Evolutionary conservation across 2,329 filamentous ascomycete genomes (phyloP).

Genomic region (Helotiales sp.): DNA sequence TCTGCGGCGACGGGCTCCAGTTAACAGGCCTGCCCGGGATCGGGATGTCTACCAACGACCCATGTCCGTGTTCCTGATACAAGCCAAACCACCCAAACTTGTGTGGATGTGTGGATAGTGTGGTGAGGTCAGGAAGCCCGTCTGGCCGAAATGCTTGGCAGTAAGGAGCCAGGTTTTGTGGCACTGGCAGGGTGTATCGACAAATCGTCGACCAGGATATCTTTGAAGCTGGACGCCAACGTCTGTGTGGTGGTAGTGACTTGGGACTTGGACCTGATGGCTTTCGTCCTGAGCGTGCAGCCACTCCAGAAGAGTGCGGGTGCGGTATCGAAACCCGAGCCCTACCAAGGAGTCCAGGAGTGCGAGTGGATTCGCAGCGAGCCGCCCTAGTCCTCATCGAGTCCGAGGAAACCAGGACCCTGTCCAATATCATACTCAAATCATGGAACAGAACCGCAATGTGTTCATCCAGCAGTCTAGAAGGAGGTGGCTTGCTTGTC

Average conservation of each 20-base stretch:
- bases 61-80: constrained; percentile 36
- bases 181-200: constrained; percentile 7
- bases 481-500: constrained; percentile 35
- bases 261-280: neutral
- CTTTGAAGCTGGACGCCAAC: constrained; percentile 7
- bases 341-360: constrained; percentile 3
- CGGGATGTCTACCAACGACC: constrained; percentile 31
- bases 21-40: constrained; percentile 33
- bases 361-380: constrained; percentile 1
- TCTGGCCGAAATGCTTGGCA: constrained; percentile 29
- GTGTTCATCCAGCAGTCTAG: constrained; percentile 31
- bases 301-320: constrained; percentile 4
- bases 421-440: neutral
- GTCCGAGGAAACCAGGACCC: constrained; percentile 10
- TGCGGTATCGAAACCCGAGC: constrained; percentile 21
- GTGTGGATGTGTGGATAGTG: constrained; percentile 11
- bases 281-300: constrained; percentile 7
- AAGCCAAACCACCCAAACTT: constrained; percentile 34
- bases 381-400: neutral
- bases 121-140: constrained; percentile 31
- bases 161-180: constrained; percentile 1
- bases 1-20: constrained; percentile 28
- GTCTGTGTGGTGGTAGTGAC: neutral
- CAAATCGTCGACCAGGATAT: neutral
- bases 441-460: constrained; percentile 22